Evolutionary conservation across 1,139 yeast species (phyloP).

Genomic region (Diutina scorzettiae): DNA sequence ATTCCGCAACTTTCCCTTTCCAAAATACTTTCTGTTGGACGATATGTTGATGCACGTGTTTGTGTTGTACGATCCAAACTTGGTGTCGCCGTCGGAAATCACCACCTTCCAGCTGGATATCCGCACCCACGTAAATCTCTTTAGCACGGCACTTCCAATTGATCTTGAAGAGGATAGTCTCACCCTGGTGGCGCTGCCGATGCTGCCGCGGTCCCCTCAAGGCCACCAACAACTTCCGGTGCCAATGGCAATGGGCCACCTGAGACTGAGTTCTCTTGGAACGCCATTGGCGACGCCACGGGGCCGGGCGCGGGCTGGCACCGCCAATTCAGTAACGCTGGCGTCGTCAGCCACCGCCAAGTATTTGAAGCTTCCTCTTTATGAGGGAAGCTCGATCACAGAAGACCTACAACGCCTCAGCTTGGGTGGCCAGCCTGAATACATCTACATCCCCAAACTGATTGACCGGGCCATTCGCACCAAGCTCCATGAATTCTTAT

Average conservation of each 20-base stretch:
- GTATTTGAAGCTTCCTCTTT: conserved; percentile 12
- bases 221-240: neutral
- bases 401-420: conserved; percentile 37
- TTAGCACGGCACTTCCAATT: conserved; percentile 19
- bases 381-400: conserved; percentile 39
- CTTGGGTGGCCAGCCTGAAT: conserved; percentile 9
- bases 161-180: neutral
- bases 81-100: conserved; percentile 11
- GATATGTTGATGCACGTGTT: conserved; percentile 41
- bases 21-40: conserved; percentile 46
- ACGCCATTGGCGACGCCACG: neutral
- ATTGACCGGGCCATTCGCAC: conserved; percentile 29
- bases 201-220: neutral
- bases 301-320: neutral
- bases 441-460: conserved; percentile 19
- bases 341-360: conserved; percentile 7
- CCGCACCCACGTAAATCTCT: conserved; percentile 16
- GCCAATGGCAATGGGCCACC: neutral
- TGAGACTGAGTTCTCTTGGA: neutral
- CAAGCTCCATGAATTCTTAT: conserved; percentile 42
- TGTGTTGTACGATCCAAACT: conserved; percentile 22
- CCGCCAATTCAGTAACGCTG: neutral
- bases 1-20: conserved; percentile 35
- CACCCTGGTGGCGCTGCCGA: neutral
- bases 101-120: conserved; percentile 22